Conservation (phyloP, 352 stramenopile species). For the Pythium phragmitis region DNA sequence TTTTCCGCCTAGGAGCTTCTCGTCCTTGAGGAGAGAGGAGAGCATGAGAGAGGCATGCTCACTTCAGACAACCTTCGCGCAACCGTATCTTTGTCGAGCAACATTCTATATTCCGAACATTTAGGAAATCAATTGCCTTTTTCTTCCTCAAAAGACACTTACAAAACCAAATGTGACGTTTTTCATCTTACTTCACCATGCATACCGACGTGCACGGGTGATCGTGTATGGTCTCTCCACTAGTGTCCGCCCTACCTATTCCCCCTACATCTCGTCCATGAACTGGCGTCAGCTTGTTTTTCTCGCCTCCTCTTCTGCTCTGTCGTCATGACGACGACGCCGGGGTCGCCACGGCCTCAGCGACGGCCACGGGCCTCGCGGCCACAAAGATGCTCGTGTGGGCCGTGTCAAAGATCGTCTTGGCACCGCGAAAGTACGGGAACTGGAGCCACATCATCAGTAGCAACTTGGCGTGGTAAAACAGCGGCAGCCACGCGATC, state of each 20-base stretch:
- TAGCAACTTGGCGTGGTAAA: constrained; percentile 84
- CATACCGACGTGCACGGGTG: too few species aligned
- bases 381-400: constrained; percentile 78
- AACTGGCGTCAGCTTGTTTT: background rate
- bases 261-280: too few species aligned
- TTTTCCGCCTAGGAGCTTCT: background rate
- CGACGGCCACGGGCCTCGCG: background rate
- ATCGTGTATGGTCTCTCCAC: too few species aligned
- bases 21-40: background rate
- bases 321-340: background rate
- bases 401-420: constrained; percentile 75
- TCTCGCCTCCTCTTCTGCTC: background rate
- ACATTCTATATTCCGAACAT: constrained; percentile 5
- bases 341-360: background rate
- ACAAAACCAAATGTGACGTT: background rate
- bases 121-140: constrained; percentile 5
- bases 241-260: too few species aligned
- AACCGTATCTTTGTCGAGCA: constrained; percentile 10
- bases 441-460: constrained; percentile 89
- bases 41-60: constrained; percentile 7
- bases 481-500: constrained; percentile 81
- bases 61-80: constrained; percentile 25
- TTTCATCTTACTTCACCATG: too few species aligned
- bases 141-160: constrained; percentile 1
- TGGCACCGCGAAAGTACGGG: constrained; percentile 85